Base-by-base conservation (phyloP, 305 asterid species). In the Rubia peregrina region DNA sequence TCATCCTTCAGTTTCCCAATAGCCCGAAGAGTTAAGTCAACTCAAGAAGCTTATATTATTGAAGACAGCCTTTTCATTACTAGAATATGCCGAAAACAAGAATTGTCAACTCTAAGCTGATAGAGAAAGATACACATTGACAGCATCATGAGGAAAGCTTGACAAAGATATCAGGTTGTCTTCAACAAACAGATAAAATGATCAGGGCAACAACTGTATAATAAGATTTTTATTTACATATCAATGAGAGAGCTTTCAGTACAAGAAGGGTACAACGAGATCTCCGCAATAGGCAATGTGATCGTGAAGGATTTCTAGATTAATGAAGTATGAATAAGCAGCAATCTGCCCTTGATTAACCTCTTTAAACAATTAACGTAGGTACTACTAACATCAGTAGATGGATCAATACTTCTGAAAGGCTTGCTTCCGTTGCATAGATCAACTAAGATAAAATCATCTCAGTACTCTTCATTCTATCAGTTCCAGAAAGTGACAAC, bases 401-500 rank as follows among this genome's bases (percentile, higher is more conserved):
- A 26, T 24, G 13, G n/a, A 44, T 73, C 73, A 11, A 36, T 65
- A 44, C 69, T 53, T 51, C 56, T 67, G 73, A 67, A 57, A 69
- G 30, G 65, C 33, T 51, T 74, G 64, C 46, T 62, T 36, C 42
- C 61, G 24, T 46, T 36, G 59, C 49, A 30, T 61, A 36, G 62
- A 61, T 79, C 83, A 84, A 62, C 70, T 69, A 73, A 71, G 59
- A 62, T 80, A 89, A 89, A 72, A 85, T 65, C 90, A 92, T 86
- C 60, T 90, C 95, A 44, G 80, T 85, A 68, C 85, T 85, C 80
- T 62, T 75, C 88, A 92, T 68, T 78, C 92, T 74, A 71, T 82
- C 97, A 30, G 80, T 73, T 51, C 96, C 98, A 41, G 57, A 64
- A 43, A 92, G 83, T 24, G 75, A 74, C 65, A 92, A 73, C 43